Conservation (phyloP, 208 protist species). For the Angomonas deanei region DNA sequence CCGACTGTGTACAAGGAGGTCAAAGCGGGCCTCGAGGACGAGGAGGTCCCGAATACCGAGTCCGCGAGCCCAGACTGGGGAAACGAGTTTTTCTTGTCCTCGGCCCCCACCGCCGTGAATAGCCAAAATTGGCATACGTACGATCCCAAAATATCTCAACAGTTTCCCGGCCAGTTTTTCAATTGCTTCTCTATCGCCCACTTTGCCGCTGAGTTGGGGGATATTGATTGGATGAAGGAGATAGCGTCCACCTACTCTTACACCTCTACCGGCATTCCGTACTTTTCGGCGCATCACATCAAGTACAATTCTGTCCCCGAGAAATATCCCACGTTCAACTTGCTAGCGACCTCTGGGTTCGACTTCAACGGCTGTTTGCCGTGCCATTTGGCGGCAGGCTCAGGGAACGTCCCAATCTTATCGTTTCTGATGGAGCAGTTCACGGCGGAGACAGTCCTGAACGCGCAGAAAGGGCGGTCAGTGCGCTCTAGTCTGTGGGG, state of each 20-base stretch:
- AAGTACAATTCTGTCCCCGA: neutral
- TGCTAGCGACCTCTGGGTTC: neutral
- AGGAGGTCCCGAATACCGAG: no score
- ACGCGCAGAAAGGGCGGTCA: slow-evolving; percentile 12
- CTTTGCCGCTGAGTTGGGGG: slow-evolving; percentile 49
- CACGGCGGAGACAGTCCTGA: slow-evolving; percentile 22
- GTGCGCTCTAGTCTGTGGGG: slow-evolving; percentile 9
- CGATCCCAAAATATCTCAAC: neutral
- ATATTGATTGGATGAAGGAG: slow-evolving; percentile 10
- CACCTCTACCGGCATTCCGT: neutral
- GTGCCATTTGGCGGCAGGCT: neutral
- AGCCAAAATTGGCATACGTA: neutral
- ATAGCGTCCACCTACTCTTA: neutral
- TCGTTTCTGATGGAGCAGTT: slow-evolving; percentile 5
- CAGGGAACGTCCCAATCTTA: neutral
- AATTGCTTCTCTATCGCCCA: slow-evolving; percentile 31
- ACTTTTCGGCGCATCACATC: neutral
- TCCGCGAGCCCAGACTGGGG: no score
- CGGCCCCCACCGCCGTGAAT: neutral
- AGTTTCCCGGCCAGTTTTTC: slow-evolving; percentile 4
- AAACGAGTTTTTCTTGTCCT: no score
- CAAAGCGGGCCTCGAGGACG: no score
- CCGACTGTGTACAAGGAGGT: no score
- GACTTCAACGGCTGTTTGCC: slow-evolving; percentile 4
- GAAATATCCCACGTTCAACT: neutral